A percentile compares a stretch with the other conserved stretches of the same genome.
Evolutionary conservation across 2,329 filamentous ascomycete genomes (phyloP).

Genomic region (Aschersonia sp.): DNA sequence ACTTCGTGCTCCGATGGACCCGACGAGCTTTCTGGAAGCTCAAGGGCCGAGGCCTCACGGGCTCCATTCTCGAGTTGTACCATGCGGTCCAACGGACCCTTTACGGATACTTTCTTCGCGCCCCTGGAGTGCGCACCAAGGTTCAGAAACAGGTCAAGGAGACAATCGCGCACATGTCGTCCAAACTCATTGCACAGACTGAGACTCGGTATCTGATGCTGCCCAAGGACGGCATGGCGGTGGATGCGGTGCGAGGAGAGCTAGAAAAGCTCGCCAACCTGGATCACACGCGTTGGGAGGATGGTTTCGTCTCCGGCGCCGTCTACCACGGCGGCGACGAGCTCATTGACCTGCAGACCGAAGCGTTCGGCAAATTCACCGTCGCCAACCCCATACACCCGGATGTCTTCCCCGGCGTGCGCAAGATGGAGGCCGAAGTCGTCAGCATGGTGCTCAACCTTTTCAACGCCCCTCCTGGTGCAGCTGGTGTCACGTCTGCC

Average conservation of each 20-base stretch:
- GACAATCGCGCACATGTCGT: constrained; percentile 65
- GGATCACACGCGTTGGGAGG: constrained; percentile 95
- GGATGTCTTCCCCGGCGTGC: constrained; percentile 91
- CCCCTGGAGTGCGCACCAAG: constrained; percentile 74
- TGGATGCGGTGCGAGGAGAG: constrained; percentile 67
- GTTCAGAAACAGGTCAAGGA: constrained; percentile 76
- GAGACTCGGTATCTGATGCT: constrained; percentile 61
- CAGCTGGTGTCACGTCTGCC: constrained; percentile 77
- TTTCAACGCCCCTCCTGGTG: constrained; percentile 79
- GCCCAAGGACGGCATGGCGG: constrained; percentile 70
- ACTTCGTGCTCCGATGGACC: constrained; percentile 75
- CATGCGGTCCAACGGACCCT: constrained; percentile 53
- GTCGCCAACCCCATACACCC: constrained; percentile 96
- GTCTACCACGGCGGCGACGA: constrained; percentile 90
- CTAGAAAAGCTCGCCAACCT: constrained; percentile 65
- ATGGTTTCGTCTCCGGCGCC: constrained; percentile 84
- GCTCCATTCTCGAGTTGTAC: constrained; percentile 64
- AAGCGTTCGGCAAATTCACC: constrained; percentile 88
- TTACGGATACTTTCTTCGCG: constrained; percentile 74
- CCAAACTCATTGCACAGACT: constrained; percentile 65
- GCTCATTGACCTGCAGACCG: constrained; percentile 70
- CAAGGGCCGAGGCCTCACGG: constrained; percentile 75
- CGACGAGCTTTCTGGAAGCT: constrained; percentile 72
- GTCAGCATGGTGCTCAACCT: constrained; percentile 87
- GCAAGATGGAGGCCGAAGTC: constrained; percentile 98